Evolutionary conservation across 73 alveolate genomes (phyloP).

Genomic region (Tetrahymena elliotti): DNA sequence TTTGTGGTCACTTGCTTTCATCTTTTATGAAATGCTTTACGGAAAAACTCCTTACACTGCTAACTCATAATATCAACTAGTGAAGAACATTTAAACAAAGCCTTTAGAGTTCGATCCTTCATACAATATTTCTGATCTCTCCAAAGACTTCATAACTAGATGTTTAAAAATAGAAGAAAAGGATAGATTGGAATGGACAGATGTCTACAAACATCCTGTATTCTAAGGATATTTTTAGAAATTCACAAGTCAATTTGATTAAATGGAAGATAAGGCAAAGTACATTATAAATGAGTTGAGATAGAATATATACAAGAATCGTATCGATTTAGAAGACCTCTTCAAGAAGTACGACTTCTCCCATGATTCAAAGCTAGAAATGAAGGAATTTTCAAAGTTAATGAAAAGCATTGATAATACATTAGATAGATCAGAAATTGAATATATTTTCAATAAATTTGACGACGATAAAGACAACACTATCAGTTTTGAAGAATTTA

Average conservation of each 20-base stretch:
- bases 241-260: conserved; percentile 8
- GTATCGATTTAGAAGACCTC: conserved; percentile 22
- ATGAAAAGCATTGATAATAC: conserved; percentile 20
- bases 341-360: conserved; percentile 39
- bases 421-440: conserved; percentile 32
- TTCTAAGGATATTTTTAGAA: conserved; percentile 10
- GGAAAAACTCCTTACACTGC: conserved; percentile 45
- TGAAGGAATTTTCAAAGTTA: conserved; percentile 34
- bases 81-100: neutral
- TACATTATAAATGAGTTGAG: conserved; percentile 39
- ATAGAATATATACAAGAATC: conserved; percentile 25
- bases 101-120: conserved; percentile 14
- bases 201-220: conserved; percentile 40
- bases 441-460: conserved; percentile 39
- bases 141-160: conserved; percentile 20
- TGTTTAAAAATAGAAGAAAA: conserved; percentile 31
- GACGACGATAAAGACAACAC: conserved; percentile 42
- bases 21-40: conserved; percentile 23
- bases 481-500: conserved; percentile 35
- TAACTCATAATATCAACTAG: conserved; percentile 20
- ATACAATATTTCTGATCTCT: conserved; percentile 6
- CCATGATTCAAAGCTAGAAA: conserved; percentile 28
- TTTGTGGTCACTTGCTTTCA: conserved; percentile 40
- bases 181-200: conserved; percentile 39
- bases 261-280: conserved; percentile 37